Percentiles rank a stretch among this genome's conserved stretches.
phyloP scores from a whole-genome alignment of 768 basidiomycete species.

The Collybia mongolica region DNA sequence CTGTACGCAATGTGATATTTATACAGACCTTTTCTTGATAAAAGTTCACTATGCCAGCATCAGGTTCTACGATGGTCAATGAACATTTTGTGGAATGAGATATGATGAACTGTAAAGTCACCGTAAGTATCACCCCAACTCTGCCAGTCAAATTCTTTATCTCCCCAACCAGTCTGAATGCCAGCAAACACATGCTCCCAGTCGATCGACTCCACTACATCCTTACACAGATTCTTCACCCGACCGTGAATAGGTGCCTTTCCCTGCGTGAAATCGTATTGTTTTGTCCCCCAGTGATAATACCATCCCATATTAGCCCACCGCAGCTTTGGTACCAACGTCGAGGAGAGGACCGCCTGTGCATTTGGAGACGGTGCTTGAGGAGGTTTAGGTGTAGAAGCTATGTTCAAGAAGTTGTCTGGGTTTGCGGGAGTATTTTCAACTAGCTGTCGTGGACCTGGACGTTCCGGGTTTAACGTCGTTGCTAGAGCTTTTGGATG shows the following conservation, averaged over 20 bases:
- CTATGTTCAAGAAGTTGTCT: slow-evolving; percentile 52
- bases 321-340: slow-evolving; percentile 73
- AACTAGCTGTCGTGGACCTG: slow-evolving; percentile 66
- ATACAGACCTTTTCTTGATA: slow-evolving; percentile 70
- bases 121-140: slow-evolving; percentile 81
- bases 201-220: slow-evolving; percentile 58
- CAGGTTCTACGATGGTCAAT: slow-evolving; percentile 60
- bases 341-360: slow-evolving; percentile 44
- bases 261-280: slow-evolving; percentile 83
- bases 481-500: slow-evolving; percentile 43
- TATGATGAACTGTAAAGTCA: slow-evolving; percentile 24
- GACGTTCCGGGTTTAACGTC: slow-evolving; percentile 17
- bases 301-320: slow-evolving; percentile 98
- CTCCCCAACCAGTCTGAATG: slow-evolving; percentile 46
- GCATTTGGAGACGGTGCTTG: slow-evolving; percentile 65
- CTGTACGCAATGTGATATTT: no score
- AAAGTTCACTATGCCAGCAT: slow-evolving; percentile 96
- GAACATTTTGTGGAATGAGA: slow-evolving; percentile 1
- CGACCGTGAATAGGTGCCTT: slow-evolving; percentile 59
- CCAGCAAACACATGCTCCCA: slow-evolving; percentile 67
- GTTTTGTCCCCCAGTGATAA: slow-evolving; percentile 97
- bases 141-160: slow-evolving; percentile 60
- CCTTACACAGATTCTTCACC: slow-evolving; percentile 57
- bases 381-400: slow-evolving; percentile 56
- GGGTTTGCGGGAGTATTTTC: slow-evolving; percentile 69